Evolutionary conservation across 306 rosid species (phyloP), one percentile per base, ranked within the genome.

Genomic region (Potentilla sterilis): DNA sequence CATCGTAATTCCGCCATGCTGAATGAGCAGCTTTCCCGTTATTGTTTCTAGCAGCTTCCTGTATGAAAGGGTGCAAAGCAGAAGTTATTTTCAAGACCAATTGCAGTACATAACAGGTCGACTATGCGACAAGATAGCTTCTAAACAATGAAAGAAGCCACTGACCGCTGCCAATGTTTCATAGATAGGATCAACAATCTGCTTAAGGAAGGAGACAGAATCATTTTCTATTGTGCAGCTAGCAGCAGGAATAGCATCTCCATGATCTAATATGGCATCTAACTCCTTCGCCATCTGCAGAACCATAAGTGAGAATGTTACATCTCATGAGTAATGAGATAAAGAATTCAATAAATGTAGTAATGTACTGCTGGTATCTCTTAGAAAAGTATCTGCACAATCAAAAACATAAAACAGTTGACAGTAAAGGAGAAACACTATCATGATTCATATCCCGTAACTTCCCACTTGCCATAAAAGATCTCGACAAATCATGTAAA

Each of bases 11-110:
- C 86, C 98, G 83, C 98, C 98, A 95, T 61, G 88, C 88, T 48
- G 98, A 95, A 88, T 95, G 98, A 21, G 97, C 98, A 47, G 97
- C 97, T 84, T 89, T 95, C 81, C 98, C 98, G 68, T 83, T 86
- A 73, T 90, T 87, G 81, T 90, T 92, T 79, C 64, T 75, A 10
- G 0, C 72, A 70, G 96, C 87, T 90, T 95, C 98, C 98, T 95
- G 91, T 75, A 32, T 70, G 55, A 64, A 61, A 16, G 66, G 35
- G 13, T 14, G 70, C 18, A 59, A 75, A 6, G 4, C 14, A 70
- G 14, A 43, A 77, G 54, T 24, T 73, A 81, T 32, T 59, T 21
- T 67, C 48, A 47, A 67, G 19, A 57, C 12, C 49, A 76, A 52
- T 57, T 52, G 22, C 55, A 69, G 75, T 22, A 73, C 15, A 40